These are phyloP conservation scores for Diversispora epigaea DNA, from an alignment of 192 early-diverging fungal species.

Conservation along the genomic window DNA sequence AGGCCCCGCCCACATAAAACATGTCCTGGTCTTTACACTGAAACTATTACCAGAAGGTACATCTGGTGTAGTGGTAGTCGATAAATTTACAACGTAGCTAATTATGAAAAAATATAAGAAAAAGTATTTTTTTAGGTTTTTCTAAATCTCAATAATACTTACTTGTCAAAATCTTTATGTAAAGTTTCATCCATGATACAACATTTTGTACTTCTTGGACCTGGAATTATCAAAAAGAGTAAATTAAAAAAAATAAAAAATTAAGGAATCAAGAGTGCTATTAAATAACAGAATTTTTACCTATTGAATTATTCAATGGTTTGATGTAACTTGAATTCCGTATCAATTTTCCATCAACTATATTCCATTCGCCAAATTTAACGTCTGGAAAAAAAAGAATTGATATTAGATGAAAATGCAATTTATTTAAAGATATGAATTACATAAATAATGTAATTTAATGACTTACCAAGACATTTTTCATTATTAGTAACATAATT, in stretches of 20 bases:
- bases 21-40: constrained; percentile 53
- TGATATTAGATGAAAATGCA: background rate
- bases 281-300: constrained; percentile 27
- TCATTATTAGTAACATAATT: constrained; percentile 47
- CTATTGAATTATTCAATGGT: constrained; percentile 43
- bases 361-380: constrained; percentile 42
- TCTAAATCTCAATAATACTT: constrained; percentile 2
- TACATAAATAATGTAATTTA: constrained; percentile 12
- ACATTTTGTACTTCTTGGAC: constrained; percentile 59
- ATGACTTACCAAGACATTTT: constrained; percentile 48
- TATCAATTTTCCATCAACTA: constrained; percentile 10
- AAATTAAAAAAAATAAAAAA: background rate
- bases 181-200: constrained; percentile 49
- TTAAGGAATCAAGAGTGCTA: background rate
- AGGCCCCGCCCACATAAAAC: constrained; percentile 53
- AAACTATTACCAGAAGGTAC: constrained; percentile 58
- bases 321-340: constrained; percentile 43
- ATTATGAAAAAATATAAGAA: background rate
- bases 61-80: constrained; percentile 56
- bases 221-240: constrained; percentile 10
- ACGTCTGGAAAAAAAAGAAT: constrained; percentile 33
- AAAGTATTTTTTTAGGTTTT: background rate
- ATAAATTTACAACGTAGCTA: constrained; percentile 42
- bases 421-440: background rate
- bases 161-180: constrained; percentile 48